Evolutionary conservation across 1,139 yeast genomes (phyloP), one percentile per base, ranked within the genome.

Genomic region (Lodderomyces parapsilosis): DNA sequence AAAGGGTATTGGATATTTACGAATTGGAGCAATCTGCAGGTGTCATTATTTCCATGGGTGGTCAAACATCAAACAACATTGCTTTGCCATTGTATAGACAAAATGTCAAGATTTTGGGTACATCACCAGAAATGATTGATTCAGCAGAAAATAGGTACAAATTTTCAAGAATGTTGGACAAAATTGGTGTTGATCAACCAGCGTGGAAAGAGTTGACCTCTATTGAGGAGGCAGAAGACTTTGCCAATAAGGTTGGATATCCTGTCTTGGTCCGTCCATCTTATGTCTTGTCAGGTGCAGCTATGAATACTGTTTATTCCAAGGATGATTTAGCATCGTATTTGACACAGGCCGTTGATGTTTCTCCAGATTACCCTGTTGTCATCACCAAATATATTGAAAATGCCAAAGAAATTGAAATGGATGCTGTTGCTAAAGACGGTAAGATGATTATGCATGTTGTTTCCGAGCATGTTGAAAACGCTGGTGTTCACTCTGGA

Each of bases 401-500:
- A 74, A 87, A 89, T 54, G 98, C 99, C 41, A 89, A 93, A 74
- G 99, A 93, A 72, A 93, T 93, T 60, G 99, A 93, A 71, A 90
- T 93, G 93, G 99, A 93, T 68, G 99, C 97, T 42, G 99, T 93
- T 57, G 98, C 99, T 42, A 81, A 80, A 63, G 89, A 93, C 60
- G 99, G 99, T 69, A 81, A 90, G 66, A 76, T 93, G 74, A 80
- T 93, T 54, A 89, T 93, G 93, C 99, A 93, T 64, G 98, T 90
- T 64, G 96, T 93, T 48, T 90, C 97, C 46, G 99, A 94, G 70
- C 99, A 93, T 65, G 98, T 93, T 59, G 99, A 93, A 70, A 93
- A 93, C 62, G 99, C 99, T 23, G 99, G 99, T 80, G 97, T 93
- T 44, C 99, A 93, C 71, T 93, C 99, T 47, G 99, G 99, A 77